A percentile compares a stretch with the other conserved stretches of the same genome.
Conservation (phyloP, 2,329 filamentous ascomycete genomes). For the Aspergillus nomiae region DNA sequence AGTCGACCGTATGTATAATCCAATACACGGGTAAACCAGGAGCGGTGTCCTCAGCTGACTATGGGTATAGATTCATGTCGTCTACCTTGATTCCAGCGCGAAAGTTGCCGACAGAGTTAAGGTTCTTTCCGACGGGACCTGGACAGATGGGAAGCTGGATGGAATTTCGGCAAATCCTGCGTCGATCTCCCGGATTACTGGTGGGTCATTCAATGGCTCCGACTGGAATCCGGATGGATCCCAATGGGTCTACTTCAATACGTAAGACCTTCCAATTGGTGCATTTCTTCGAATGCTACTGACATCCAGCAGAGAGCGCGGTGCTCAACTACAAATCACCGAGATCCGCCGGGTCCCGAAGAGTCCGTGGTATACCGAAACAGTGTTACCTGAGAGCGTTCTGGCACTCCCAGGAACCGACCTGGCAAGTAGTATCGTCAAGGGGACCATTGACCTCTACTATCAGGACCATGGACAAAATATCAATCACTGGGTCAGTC, state of each 20-base stretch:
- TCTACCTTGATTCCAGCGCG: not conserved
- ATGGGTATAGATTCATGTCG: not conserved
- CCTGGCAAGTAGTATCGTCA: slow-evolving; percentile 1
- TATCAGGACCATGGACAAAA: slow-evolving; percentile 2
- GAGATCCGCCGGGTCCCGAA: slow-evolving; percentile 1
- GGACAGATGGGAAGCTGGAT: not conserved
- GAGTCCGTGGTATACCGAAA: not conserved
- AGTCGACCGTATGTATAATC: not conserved
- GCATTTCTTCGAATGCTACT: not conserved
- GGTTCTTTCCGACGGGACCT: not conserved
- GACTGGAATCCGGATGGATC: not conserved
- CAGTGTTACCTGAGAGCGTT: not conserved
- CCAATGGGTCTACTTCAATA: slow-evolving; percentile 1
- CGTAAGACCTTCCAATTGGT: not conserved
- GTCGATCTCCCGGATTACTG: not conserved
- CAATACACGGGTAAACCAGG: too few relatives aligned
- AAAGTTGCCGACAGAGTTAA: slow-evolving; percentile 2
- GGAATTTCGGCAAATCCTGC: not conserved
- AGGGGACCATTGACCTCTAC: not conserved
- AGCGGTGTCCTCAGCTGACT: not conserved
- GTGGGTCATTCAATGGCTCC: not conserved
- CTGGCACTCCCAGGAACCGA: slow-evolving; percentile 4
- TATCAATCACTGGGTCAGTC: not conserved
- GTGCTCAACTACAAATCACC: not conserved
- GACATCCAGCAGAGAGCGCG: not conserved